Conservation (phyloP, 768 basidiomycete genomes). For the Paxillus ammoniavirescens region DNA sequence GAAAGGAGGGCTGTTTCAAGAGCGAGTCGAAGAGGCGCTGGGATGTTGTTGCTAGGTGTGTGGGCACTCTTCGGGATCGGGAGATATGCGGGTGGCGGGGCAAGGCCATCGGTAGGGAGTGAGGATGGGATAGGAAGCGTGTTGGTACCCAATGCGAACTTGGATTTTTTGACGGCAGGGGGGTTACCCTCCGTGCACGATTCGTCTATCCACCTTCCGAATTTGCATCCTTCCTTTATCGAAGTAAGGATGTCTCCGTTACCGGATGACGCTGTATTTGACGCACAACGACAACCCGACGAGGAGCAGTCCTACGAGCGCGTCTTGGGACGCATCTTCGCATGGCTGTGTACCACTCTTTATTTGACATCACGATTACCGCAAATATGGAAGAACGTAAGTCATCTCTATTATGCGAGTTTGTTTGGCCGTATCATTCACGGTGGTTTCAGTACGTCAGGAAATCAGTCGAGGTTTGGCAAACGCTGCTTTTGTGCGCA, state of each 20-base stretch:
- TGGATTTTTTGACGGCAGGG: background rate
- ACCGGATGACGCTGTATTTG: background rate
- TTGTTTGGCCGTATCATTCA: conserved; percentile 3
- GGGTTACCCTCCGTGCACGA: conserved; percentile 11
- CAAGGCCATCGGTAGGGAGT: conserved; percentile 25
- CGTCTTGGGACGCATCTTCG: conserved; percentile 84
- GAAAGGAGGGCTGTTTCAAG: conserved; percentile 46
- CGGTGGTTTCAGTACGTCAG: conserved; percentile 60
- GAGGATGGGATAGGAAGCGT: conserved; percentile 48
- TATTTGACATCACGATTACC: conserved; percentile 94
- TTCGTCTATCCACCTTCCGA: conserved; percentile 9
- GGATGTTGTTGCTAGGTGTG: conserved; percentile 78
- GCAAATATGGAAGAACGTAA: conserved; percentile 98
- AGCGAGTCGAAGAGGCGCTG: conserved; percentile 66
- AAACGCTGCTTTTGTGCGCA: background rate
- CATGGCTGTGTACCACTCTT: conserved; percentile 91
- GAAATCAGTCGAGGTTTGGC: conserved; percentile 80
- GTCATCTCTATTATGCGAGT: conserved; percentile 31
- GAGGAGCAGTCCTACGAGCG: conserved; percentile 44
- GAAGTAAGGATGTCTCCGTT: conserved; percentile 19
- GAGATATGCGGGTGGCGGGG: conserved; percentile 37
- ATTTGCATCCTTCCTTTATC: conserved; percentile 1
- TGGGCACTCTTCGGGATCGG: conserved; percentile 76
- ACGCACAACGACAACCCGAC: conserved; percentile 16
- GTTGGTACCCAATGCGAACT: conserved; percentile 26